These are phyloP conservation scores for Curvularia lunata DNA, from an alignment of 2,329 filamentous ascomycete genomes.

Conservation along the genomic window DNA sequence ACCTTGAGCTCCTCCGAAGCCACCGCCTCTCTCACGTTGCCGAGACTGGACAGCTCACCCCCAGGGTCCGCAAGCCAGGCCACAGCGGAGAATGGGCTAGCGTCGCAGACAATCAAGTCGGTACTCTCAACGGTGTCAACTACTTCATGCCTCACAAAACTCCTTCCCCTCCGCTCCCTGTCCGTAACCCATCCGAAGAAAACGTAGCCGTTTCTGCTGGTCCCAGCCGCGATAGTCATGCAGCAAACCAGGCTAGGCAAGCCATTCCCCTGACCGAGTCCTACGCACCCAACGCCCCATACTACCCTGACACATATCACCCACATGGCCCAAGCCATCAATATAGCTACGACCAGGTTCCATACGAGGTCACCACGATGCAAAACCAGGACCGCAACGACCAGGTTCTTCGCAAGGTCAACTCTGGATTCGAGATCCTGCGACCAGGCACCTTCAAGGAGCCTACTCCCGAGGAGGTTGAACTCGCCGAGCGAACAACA, in stretches of 20 bases:
- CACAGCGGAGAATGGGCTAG: slow-evolving; percentile 49
- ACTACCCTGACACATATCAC: slow-evolving; percentile 46
- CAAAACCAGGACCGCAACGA: slow-evolving; percentile 41
- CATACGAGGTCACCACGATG: slow-evolving; percentile 36
- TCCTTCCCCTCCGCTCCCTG: slow-evolving; percentile 43
- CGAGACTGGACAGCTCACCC: slow-evolving; percentile 57
- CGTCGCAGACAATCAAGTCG: slow-evolving; percentile 40
- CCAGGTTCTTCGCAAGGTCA: slow-evolving; percentile 51
- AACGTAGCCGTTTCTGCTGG: slow-evolving; percentile 16
- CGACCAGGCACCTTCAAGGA: slow-evolving; percentile 49
- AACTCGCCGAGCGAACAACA: slow-evolving; percentile 44
- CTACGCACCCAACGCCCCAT: slow-evolving; percentile 43
- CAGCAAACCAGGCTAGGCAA: slow-evolving; percentile 37
- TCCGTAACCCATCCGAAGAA: slow-evolving; percentile 25
- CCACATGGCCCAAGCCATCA: slow-evolving; percentile 48
- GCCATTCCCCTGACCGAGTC: slow-evolving; percentile 47
- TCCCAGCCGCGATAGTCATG: slow-evolving; percentile 32
- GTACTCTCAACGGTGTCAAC: slow-evolving; percentile 45
- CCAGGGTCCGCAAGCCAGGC: slow-evolving; percentile 47
- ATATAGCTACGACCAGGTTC: slow-evolving; percentile 43
- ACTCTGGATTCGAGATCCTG: slow-evolving; percentile 52
- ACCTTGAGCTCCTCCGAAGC: slow-evolving; percentile 52
- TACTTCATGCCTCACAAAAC: slow-evolving; percentile 49
- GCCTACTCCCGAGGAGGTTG: slow-evolving; percentile 38
- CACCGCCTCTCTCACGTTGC: slow-evolving; percentile 59